phyloP scores from a whole-genome alignment of 2,329 filamentous ascomycete genomes.

The Penicillium digitatum region DNA sequence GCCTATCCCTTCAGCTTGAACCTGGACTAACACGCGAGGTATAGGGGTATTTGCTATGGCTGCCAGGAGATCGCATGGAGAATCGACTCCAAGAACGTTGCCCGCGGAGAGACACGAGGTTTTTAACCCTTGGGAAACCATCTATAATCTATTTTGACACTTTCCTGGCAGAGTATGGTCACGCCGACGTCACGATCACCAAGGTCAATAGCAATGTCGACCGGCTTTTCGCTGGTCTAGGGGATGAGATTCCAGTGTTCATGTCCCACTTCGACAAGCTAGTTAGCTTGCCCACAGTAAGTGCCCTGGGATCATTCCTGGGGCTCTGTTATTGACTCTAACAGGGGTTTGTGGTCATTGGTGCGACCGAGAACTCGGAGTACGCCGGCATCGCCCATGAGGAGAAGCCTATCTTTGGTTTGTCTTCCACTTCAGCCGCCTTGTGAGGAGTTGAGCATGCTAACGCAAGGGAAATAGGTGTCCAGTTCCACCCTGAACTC shows the following conservation, averaged over 20 bases:
- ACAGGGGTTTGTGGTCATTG: slow-evolving; percentile 66
- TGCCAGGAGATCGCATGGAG: slow-evolving; percentile 71
- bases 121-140: background rate
- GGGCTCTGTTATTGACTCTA: slow-evolving; percentile 1
- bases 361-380: slow-evolving; percentile 69
- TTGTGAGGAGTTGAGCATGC: too few relatives aligned
- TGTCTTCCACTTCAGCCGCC: background rate
- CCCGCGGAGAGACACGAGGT: slow-evolving; percentile 58
- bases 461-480: slow-evolving; percentile 36
- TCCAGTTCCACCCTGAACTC: slow-evolving; percentile 90
- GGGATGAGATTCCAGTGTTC: slow-evolving; percentile 67
- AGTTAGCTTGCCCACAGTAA: slow-evolving; percentile 57
- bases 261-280: slow-evolving; percentile 94
- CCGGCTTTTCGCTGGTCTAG: slow-evolving; percentile 71
- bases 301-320: background rate
- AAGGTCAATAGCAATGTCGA: slow-evolving; percentile 62
- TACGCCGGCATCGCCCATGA: slow-evolving; percentile 69
- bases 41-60: slow-evolving; percentile 49
- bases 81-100: slow-evolving; percentile 61
- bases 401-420: slow-evolving; percentile 41
- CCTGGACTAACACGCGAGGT: slow-evolving; percentile 32
- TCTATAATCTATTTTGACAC: slow-evolving; percentile 1
- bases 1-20: slow-evolving; percentile 61
- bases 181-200: slow-evolving; percentile 62
- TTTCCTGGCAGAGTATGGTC: slow-evolving; percentile 58